Conservation (phyloP, 352 stramenopile species). For the Globisporangium rhizosaccharum region DNA sequence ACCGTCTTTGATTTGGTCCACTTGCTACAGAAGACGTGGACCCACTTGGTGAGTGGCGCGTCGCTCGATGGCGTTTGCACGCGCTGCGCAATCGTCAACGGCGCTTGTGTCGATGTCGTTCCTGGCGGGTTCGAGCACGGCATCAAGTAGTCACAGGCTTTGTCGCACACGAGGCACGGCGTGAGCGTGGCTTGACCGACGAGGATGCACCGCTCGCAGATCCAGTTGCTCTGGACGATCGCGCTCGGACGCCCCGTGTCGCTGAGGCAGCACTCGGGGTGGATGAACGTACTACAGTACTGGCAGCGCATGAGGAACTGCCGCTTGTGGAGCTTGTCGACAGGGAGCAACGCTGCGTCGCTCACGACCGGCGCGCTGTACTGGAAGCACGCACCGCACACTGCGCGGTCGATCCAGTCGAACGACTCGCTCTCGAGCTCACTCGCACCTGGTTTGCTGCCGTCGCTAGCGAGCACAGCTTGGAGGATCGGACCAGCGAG, state of each 20-base stretch:
- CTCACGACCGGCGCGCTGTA: constrained; percentile 46
- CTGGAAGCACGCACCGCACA: constrained; percentile 78
- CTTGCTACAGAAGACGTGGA: constrained; percentile 75
- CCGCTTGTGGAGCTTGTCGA: constrained; percentile 55
- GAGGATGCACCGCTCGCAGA: constrained; percentile 74
- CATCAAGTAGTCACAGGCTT: constrained; percentile 77
- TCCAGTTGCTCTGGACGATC: constrained; percentile 79
- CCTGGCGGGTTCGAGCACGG: constrained; percentile 33
- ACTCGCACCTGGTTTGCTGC: constrained; percentile 16
- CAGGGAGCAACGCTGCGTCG: constrained; percentile 23
- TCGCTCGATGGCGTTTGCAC: neutral
- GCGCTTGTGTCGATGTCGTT: constrained; percentile 4
- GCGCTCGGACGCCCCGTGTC: constrained; percentile 50
- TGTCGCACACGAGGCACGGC: constrained; percentile 59
- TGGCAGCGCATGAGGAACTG: constrained; percentile 85
- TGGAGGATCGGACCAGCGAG: constrained; percentile 48
- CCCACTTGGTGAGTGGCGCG: constrained; percentile 41
- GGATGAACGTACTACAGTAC: constrained; percentile 79
- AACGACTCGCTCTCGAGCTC: constrained; percentile 10
- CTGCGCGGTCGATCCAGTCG: constrained; percentile 63
- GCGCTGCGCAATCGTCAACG: neutral
- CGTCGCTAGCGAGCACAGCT: constrained; percentile 37
- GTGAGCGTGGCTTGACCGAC: constrained; percentile 30
- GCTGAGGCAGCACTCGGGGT: constrained; percentile 76
- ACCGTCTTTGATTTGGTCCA: constrained; percentile 65